Evolutionary conservation across 2,329 filamentous ascomycete genomes (phyloP), one percentile per base, ranked within the genome.

Genomic region (Fusarium verrucosum): DNA sequence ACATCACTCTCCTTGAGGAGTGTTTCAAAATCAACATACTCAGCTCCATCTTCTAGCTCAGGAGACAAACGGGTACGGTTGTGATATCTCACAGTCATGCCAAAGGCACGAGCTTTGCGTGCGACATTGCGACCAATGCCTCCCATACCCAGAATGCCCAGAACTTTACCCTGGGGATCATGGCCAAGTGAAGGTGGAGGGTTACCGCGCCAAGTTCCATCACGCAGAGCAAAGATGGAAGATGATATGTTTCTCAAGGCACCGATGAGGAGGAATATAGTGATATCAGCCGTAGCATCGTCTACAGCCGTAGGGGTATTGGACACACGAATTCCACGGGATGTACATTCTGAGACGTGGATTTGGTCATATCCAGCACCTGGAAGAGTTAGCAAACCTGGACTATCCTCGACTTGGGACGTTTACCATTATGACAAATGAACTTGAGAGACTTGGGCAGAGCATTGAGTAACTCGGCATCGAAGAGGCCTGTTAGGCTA

Each of bases 351-450:
- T 42, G 84, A 75, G 10, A 94, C 82, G 75, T 94, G 89, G 63
- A 96, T 82, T 75, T 93, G 89, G 76, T 96, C 92, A 77, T 96
- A 96, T 33, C 93, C 93, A 53, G 92, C 91, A 61, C 91, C 89
- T 90, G 41, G 5, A 19, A n/a, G 22, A 22, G 44, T 60, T 10
- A 58, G 50, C 9, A 41, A 38, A 44, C 16, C 32, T 35, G 9
- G 19, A 14, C 14, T 28, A 14, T 17, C 2, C n/a, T 10, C 16
- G 11, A 20, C 7, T n/a, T n/a, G 19, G n/a, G 46, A 14, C 4
- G 14, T n/a, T 61, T 71, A 86, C 82, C 86, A 67, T 87, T 87
- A 74, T 89, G 86, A 70, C 83, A 86, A 65, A 89, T 78, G 70
- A 85, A 89, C 59, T 78, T 79, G 38, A 89, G 75, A 16, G 79